Evolutionary conservation across 257 asterid species (phyloP).

Genomic region (Coffea canephora): DNA sequence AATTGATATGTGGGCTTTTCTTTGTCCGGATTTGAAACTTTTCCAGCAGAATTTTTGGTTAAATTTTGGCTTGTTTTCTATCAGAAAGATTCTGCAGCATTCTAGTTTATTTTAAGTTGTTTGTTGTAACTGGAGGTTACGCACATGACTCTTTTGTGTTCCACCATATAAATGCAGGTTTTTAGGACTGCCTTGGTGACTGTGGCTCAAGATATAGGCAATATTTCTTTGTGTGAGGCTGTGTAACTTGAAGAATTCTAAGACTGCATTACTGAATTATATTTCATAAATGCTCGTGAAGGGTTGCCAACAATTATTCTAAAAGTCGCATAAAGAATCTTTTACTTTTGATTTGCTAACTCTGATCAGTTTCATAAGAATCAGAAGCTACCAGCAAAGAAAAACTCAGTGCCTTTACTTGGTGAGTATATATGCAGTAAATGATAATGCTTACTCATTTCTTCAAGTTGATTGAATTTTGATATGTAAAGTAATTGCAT

Average conservation of each 20-base stretch:
- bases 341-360: slow-evolving; percentile 44
- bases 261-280: slow-evolving; percentile 40
- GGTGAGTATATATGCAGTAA: slow-evolving; percentile 52
- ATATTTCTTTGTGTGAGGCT: slow-evolving; percentile 53
- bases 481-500: slow-evolving; percentile 10
- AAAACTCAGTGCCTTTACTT: slow-evolving; percentile 35
- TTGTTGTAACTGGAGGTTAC: slow-evolving; percentile 22
- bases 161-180: slow-evolving; percentile 71
- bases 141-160: slow-evolving; percentile 51
- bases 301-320: slow-evolving; percentile 52
- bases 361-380: slow-evolving; percentile 34
- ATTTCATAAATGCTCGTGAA: slow-evolving; percentile 42
- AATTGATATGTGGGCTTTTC: neutral
- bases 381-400: slow-evolving; percentile 43
- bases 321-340: slow-evolving; percentile 58
- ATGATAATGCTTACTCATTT: slow-evolving; percentile 2
- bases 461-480: slow-evolving; percentile 9
- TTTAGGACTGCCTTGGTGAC: slow-evolving; percentile 58
- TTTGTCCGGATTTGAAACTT: neutral
- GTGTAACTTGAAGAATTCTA: slow-evolving; percentile 30
- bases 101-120: neutral
- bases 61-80: neutral
- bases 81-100: neutral
- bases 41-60: neutral
- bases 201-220: slow-evolving; percentile 56